Evolutionary conservation across 225 moss, liverwort and hornwort genomes (phyloP).

Genomic region (Pleurozium schreberi): DNA sequence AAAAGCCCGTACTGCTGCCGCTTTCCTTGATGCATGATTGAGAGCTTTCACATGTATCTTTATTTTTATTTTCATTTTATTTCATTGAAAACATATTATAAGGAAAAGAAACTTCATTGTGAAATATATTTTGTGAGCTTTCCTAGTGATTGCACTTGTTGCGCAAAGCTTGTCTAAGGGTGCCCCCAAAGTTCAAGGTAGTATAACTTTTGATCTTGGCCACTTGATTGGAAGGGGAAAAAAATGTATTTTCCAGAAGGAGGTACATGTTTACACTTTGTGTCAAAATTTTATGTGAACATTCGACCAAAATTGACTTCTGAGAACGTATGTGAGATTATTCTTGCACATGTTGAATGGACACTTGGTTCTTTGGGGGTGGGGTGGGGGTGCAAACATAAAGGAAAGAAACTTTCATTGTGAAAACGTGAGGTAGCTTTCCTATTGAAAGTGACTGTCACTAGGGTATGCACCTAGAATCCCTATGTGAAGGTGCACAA

Average conservation of each 20-base stretch:
- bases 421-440: neutral
- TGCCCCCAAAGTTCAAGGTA: no score
- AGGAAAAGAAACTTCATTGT: neutral
- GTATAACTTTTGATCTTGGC: no score
- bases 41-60: no score
- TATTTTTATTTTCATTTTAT: no score
- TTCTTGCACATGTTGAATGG: rapidly evolving
- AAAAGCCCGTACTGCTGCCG: neutral
- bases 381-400: no score
- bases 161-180: no score
- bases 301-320: neutral
- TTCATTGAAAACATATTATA: neutral
- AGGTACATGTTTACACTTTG: rapidly evolving
- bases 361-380: no score
- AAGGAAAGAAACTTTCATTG: neutral
- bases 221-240: no score
- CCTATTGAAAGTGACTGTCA: neutral
- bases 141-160: no score
- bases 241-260: no score
- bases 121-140: neutral
- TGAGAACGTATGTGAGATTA: rapidly evolving
- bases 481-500: neutral
- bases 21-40: neutral
- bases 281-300: neutral
- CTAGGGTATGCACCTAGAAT: rapidly evolving